Evolutionary conservation across 176 grass and related monocot genomes (phyloP), one percentile per base, ranked within the genome.

Genomic region (Microstegium vimineum): DNA sequence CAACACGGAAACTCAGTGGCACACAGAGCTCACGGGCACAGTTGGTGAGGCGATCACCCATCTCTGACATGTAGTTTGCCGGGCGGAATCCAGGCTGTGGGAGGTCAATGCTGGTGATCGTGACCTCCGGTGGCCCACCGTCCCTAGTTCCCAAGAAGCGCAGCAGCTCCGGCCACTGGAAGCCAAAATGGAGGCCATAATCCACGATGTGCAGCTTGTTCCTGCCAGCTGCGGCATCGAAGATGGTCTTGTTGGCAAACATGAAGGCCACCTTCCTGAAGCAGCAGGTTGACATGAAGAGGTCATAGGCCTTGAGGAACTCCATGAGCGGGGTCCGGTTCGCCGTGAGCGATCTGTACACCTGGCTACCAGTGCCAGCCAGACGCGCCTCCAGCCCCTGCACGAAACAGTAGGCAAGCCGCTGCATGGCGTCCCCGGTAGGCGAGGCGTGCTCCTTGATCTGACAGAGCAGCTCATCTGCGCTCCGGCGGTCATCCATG

Each of bases 311-410:
- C 75, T 88, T 91, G 43, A 88, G 79, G 78, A 61, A 76, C 8
- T 92, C 86, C 28, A 78, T 15, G 0, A 52, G 17, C 5, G 86
- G 40, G 13, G 32, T 85, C 34, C 86, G 65, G 13, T 86, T 79
- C 3, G 10, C 18, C 4, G 77, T 13, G 27, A 88, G 82, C 17
- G 28, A 85, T 20, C 15, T 46, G 62, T 92, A 95, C 10, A 90
- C 36, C 15, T 84, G 61, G 57, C 87, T 92, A 15, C 90, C 93
- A 0, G 71, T 90, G 46, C 93, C 93, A 2, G 84, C 87, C 18
- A 95, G 77, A 1, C 93, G 81, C 1, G 87, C 85, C 56, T 94
- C 87, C 15, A 94, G 87, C 5, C 90, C 93, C 61, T 92, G 69
- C 0, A 77, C 71, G 56, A 94, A 90, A 45, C 85, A 92, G 37